Conservation (phyloP, 805 yeast species). For the Saccharomycopsis capsularis region DNA sequence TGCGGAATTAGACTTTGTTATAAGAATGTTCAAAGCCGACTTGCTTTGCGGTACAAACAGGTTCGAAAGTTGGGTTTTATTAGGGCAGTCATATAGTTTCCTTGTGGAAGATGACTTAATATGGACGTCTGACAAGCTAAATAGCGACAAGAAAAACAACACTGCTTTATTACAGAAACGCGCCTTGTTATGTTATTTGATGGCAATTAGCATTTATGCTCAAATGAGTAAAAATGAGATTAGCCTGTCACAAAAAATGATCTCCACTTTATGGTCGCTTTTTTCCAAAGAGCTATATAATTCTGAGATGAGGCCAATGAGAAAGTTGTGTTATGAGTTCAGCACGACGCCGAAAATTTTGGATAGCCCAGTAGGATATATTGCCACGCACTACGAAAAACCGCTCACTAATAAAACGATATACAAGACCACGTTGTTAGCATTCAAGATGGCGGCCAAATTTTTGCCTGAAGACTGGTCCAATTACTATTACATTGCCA, state of each 20-base stretch:
- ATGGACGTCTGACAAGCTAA: slow-evolving; percentile 86
- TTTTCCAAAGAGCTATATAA: slow-evolving; percentile 50
- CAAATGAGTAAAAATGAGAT: slow-evolving; percentile 23
- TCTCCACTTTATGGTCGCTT: slow-evolving; percentile 42
- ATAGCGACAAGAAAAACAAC: slow-evolving; percentile 50
- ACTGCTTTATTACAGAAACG: slow-evolving; percentile 64
- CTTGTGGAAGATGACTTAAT: slow-evolving; percentile 83
- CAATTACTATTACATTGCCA: slow-evolving; percentile 49
- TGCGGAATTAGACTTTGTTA: slow-evolving; percentile 72
- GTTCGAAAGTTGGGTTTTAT: slow-evolving; percentile 77
- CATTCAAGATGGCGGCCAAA: slow-evolving; percentile 39
- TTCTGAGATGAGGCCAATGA: slow-evolving; percentile 59
- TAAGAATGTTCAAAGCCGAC: slow-evolving; percentile 59
- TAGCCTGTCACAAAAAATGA: slow-evolving; percentile 30
- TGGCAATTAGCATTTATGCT: slow-evolving; percentile 51
- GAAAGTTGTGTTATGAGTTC: slow-evolving; percentile 47
- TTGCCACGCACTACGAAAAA: slow-evolving; percentile 25
- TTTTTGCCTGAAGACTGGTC: slow-evolving; percentile 48
- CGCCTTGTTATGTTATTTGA: slow-evolving; percentile 63
- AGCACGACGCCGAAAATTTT: slow-evolving; percentile 33
- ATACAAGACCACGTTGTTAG: slow-evolving; percentile 35
- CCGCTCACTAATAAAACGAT: slow-evolving; percentile 27
- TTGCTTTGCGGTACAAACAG: slow-evolving; percentile 58
- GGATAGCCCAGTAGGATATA: slow-evolving; percentile 18
- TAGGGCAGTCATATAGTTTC: slow-evolving; percentile 73